Evolutionary conservation across 2,329 filamentous ascomycete genomes (phyloP).

Genomic region (Falciphora oryzae): DNA sequence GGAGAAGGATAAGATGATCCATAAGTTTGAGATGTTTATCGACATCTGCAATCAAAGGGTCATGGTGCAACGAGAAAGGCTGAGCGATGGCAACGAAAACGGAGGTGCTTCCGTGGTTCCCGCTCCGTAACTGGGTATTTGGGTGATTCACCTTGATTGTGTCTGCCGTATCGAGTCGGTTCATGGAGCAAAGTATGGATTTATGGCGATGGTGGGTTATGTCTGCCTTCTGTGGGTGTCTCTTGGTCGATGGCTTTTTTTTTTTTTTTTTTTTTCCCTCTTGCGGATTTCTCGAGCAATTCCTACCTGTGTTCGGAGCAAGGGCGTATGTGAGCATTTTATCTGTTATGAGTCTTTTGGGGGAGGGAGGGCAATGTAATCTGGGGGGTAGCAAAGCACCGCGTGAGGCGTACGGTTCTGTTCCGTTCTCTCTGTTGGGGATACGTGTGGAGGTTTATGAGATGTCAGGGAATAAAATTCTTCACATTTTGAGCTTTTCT

Average conservation of each 20-base stretch:
- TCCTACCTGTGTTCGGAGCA: background rate
- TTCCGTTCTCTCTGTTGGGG: background rate
- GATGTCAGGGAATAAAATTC: background rate
- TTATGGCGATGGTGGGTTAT: background rate
- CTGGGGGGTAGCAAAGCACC: background rate
- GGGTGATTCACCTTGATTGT: background rate
- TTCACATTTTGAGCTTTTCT: background rate
- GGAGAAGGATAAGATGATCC: conserved; percentile 57
- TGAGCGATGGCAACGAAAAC: conserved; percentile 29
- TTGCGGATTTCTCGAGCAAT: conserved; percentile 1
- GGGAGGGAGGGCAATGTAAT: background rate
- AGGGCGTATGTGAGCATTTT: background rate
- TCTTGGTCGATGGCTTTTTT: conserved; percentile 6
- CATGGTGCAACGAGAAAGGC: conserved; percentile 54
- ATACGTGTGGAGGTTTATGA: background rate
- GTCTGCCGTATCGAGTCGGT: too few relatives aligned
- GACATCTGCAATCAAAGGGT: conserved; percentile 63
- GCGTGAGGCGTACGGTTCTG: background rate
- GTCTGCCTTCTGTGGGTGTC: background rate
- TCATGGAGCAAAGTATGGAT: background rate
- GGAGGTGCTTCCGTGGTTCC: conserved; percentile 4
- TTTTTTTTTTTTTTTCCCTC: background rate
- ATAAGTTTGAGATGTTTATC: conserved; percentile 64
- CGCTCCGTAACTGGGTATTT: background rate
- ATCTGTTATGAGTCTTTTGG: background rate